Conservation (phyloP, 305 asterid genomes). For the Fraxinus floribunda region DNA sequence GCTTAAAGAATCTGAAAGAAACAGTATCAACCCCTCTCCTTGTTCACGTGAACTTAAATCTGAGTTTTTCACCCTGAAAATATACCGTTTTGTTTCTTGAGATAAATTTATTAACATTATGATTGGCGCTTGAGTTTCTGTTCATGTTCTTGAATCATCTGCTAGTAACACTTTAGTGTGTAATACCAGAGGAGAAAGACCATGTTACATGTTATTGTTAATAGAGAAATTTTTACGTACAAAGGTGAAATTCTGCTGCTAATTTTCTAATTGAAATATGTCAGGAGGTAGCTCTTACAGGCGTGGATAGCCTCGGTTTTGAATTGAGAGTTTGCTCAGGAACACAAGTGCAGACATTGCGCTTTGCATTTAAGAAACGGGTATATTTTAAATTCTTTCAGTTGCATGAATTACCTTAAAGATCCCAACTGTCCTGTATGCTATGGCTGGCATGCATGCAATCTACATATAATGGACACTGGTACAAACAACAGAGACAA, state of each 20-base stretch:
- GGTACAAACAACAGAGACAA: not conserved
- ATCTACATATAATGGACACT: not conserved
- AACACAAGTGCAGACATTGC: conserved; percentile 81
- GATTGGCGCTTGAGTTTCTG: not conserved
- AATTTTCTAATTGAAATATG: conserved; percentile 24
- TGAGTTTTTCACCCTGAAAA: not conserved
- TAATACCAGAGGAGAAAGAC: not conserved
- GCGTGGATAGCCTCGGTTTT: conserved; percentile 85
- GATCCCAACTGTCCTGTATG: not conserved
- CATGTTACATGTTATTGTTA: not conserved
- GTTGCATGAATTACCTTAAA: not conserved
- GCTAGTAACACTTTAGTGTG: not conserved
- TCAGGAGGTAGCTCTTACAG: conserved; percentile 78
- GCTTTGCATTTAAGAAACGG: conserved; percentile 81
- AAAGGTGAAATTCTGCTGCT: conserved; percentile 7
- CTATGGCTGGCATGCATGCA: not conserved
- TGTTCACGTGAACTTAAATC: not conserved
- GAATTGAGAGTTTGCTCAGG: conserved; percentile 90
- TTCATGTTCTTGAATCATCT: not conserved
- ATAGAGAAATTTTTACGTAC: not conserved
- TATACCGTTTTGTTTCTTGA: not conserved
- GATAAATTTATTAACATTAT: not conserved
- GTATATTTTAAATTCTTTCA: conserved; percentile 33
- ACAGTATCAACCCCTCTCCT: not conserved
- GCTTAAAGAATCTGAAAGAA: not conserved